These are phyloP conservation scores for Colletotrichum cordylinicola DNA, from an alignment of 2,329 filamentous ascomycete species.

Conservation along the genomic window DNA sequence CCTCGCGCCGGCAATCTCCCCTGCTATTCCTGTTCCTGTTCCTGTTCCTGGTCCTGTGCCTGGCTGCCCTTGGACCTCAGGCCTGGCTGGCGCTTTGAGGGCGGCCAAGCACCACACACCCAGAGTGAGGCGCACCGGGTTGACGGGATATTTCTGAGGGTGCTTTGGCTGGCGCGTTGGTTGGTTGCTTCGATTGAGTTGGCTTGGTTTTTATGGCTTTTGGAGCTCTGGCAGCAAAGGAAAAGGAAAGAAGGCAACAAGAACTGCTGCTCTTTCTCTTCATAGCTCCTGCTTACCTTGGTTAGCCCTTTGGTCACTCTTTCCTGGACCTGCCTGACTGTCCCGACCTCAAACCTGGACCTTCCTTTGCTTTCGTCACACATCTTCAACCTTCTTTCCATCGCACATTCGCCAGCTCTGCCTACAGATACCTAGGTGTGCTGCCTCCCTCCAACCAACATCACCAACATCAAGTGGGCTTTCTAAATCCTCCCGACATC, in stretches of 20 bases:
- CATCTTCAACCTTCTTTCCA: not conserved
- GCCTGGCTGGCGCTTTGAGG: not conserved
- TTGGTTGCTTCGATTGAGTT: not conserved
- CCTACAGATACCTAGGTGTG: too few relatives aligned
- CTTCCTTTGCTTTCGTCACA: not conserved
- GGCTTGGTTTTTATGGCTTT: not conserved
- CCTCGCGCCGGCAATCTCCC: not conserved
- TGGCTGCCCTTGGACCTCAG: not conserved
- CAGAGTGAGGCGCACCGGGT: not conserved
- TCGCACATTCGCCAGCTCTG: not conserved
- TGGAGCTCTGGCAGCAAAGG: not conserved
- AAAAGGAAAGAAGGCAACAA: not conserved
- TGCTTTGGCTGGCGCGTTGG: not conserved
- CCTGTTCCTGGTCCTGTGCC: not conserved
- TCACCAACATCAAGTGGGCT: not conserved
- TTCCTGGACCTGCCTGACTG: not conserved
- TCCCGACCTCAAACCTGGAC: not conserved
- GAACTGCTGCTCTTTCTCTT: not conserved
- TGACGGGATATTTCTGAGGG: not conserved
- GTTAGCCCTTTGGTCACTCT: not conserved
- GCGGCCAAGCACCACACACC: not conserved
- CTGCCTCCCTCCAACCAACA: not conserved
- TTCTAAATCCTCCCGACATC: not conserved
- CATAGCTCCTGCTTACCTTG: not conserved
- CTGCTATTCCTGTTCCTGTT: slow-evolving; percentile 9